These are phyloP conservation scores for Cymodocea nodosa DNA, from an alignment of 116 monocot genomes.

Conservation along the genomic window DNA sequence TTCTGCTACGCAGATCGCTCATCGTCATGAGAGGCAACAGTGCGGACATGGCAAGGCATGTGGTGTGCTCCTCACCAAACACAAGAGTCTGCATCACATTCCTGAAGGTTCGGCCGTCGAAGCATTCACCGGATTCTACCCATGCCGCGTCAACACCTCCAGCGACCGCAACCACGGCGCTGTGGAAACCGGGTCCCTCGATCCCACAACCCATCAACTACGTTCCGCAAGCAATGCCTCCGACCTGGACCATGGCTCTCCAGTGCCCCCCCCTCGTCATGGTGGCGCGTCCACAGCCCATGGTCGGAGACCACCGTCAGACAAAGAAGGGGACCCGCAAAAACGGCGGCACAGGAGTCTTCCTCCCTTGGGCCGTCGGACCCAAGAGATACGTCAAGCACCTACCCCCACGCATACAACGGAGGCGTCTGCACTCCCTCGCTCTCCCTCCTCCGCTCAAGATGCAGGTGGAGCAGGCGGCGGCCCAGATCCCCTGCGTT, in stretches of 20 bases:
- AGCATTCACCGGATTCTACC: background rate
- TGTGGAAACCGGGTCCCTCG: constrained; percentile 37
- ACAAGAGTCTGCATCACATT: constrained; percentile 72
- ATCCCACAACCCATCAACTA: background rate
- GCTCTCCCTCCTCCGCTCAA: constrained; percentile 22
- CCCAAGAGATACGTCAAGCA: constrained; percentile 90
- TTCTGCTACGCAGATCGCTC: constrained; percentile 67
- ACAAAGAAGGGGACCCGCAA: constrained; percentile 18
- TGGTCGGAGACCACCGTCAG: constrained; percentile 1
- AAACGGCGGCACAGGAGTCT: constrained; percentile 77
- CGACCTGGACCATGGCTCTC: constrained; percentile 30
- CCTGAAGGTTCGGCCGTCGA: constrained; percentile 37
- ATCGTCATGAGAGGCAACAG: constrained; percentile 98
- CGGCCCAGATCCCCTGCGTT: constrained; percentile 8
- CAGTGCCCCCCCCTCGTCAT: constrained; percentile 36
- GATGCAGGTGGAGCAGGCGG: constrained; percentile 5
- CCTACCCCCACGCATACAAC: constrained; percentile 85
- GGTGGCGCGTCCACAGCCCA: constrained; percentile 25
- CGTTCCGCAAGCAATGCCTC: constrained; percentile 8
- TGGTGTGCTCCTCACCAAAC: constrained; percentile 71
- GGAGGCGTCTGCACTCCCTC: constrained; percentile 46
- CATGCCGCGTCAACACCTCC: constrained; percentile 1
- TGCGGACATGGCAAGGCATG: constrained; percentile 91
- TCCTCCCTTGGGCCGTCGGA: constrained; percentile 74
- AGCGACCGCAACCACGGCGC: no score